These are phyloP conservation scores for Cutaneotrichosporon dermatis DNA, from an alignment of 1,284 basidiomycete genomes.

Conservation along the genomic window DNA sequence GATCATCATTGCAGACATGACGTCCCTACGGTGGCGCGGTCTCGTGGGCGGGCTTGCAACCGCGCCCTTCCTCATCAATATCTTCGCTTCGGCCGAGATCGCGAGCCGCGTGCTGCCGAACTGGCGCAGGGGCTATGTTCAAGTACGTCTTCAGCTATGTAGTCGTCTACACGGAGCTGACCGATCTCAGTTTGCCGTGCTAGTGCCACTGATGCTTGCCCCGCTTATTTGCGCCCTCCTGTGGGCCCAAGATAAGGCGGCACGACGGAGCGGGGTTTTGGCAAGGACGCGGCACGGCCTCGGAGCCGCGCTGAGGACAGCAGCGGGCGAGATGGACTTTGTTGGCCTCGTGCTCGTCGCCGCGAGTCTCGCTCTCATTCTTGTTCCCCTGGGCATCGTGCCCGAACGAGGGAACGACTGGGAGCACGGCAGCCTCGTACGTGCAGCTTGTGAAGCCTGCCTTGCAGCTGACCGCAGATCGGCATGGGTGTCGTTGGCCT, in stretches of 20 bases:
- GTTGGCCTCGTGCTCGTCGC: constrained; percentile 64
- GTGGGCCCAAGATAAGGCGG: constrained; percentile 33
- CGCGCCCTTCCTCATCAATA: constrained; percentile 63
- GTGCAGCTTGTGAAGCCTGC: not conserved
- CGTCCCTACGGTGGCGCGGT: constrained; percentile 70
- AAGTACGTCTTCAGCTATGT: constrained; percentile 35
- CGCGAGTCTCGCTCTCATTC: constrained; percentile 58
- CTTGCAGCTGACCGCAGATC: constrained; percentile 8
- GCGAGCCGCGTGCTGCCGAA: constrained; percentile 57
- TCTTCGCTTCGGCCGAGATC: constrained; percentile 61
- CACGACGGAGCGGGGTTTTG: constrained; percentile 4
- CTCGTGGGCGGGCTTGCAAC: constrained; percentile 63
- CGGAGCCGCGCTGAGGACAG: not conserved
- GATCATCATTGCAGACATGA: constrained; percentile 73
- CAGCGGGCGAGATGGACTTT: constrained; percentile 45
- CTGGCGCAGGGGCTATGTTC: constrained; percentile 65
- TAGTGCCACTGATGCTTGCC: constrained; percentile 42
- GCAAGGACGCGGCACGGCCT: constrained; percentile 6
- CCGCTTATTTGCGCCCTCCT: constrained; percentile 46
- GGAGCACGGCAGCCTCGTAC: constrained; percentile 29
- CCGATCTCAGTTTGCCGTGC: constrained; percentile 42
- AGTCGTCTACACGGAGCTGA: not conserved
- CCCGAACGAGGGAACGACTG: constrained; percentile 27
- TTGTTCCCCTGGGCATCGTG: constrained; percentile 63
- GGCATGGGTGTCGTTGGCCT: constrained; percentile 50